A percentile compares a stretch with the other conserved stretches of the same genome.
These are phyloP conservation scores for Linum lewisii DNA, from an alignment of 345 rosid genomes.

Conservation along the genomic window DNA sequence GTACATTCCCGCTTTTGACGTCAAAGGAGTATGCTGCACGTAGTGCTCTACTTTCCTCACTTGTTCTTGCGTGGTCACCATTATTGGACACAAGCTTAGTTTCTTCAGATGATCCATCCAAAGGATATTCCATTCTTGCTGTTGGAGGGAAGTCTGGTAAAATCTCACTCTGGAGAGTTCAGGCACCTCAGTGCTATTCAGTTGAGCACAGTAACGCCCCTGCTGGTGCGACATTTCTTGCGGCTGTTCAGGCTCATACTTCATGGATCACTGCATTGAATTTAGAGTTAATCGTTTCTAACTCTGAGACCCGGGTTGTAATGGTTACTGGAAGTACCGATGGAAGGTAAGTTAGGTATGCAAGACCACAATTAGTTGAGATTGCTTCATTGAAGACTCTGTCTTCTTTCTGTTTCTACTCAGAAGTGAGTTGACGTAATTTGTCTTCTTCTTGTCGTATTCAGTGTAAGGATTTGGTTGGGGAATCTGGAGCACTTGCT, in stretches of 20 bases:
- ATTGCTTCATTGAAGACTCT: neutral
- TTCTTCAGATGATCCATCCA: conserved; percentile 28
- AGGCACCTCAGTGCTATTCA: conserved; percentile 52
- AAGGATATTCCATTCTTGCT: conserved; percentile 63
- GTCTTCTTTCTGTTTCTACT: neutral
- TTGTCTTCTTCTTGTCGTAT: conserved; percentile 14
- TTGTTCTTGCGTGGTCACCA: conserved; percentile 79
- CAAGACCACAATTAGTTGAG: neutral
- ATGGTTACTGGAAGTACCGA: conserved; percentile 81
- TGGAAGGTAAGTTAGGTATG: conserved; percentile 76
- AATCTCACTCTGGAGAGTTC: conserved; percentile 73
- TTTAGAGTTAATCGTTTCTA: conserved; percentile 39
- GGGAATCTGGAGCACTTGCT: conserved; percentile 39
- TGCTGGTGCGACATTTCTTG: conserved; percentile 31
- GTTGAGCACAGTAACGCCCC: conserved; percentile 37
- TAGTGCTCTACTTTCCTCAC: conserved; percentile 53
- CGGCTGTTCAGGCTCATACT: conserved; percentile 62
- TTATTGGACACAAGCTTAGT: conserved; percentile 29
- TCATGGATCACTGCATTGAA: conserved; percentile 74
- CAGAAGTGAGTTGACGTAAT: no score
- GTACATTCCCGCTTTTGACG: conserved; percentile 31
- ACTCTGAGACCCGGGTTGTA: conserved; percentile 44
- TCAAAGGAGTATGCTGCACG: conserved; percentile 61
- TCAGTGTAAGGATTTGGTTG: conserved; percentile 76
- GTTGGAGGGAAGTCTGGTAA: conserved; percentile 80